phyloP scores from a whole-genome alignment of 306 rosid species.

The Dalbergia cultrata region DNA sequence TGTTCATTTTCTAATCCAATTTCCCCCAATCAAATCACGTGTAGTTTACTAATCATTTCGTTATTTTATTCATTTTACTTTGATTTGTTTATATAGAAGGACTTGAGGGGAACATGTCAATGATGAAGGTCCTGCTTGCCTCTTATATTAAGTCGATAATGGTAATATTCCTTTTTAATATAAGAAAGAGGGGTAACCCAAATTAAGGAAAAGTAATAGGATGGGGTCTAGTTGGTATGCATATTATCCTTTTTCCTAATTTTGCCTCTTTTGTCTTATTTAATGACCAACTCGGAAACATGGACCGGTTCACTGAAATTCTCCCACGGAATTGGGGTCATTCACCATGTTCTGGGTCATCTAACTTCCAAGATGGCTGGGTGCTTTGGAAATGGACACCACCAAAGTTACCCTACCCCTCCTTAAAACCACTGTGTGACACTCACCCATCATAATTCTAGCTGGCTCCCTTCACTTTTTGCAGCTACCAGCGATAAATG shows the following conservation, averaged over 20 bases:
- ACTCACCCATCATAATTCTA: slow-evolving; percentile 32
- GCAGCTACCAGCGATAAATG: slow-evolving; percentile 54
- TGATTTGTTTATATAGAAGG: background rate
- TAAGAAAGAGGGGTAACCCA: slow-evolving; percentile 30
- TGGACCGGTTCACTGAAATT: slow-evolving; percentile 36
- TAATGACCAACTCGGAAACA: slow-evolving; percentile 39
- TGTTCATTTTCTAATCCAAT: slow-evolving; percentile 42
- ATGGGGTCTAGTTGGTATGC: slow-evolving; percentile 29
- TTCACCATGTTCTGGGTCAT: slow-evolving; percentile 41
- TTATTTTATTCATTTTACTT: background rate
- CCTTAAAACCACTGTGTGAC: slow-evolving; percentile 1
- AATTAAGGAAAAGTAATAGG: slow-evolving; percentile 41
- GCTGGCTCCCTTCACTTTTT: slow-evolving; percentile 47
- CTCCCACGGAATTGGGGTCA: slow-evolving; percentile 11
- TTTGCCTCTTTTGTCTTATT: slow-evolving; percentile 40
- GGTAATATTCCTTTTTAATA: background rate
- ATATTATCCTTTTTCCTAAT: slow-evolving; percentile 36
- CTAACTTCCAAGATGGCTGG: slow-evolving; percentile 50
- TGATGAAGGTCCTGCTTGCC: slow-evolving; percentile 36
- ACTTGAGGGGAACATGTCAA: slow-evolving; percentile 39
- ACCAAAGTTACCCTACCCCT: slow-evolving; percentile 29
- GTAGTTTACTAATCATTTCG: slow-evolving; percentile 40
- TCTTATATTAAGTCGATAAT: slow-evolving; percentile 11
- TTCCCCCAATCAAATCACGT: slow-evolving; percentile 33
- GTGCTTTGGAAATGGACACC: slow-evolving; percentile 47